Evolutionary conservation across 768 basidiomycete species (phyloP), one percentile per base, ranked within the genome.

Genomic region (Kwoniella dendrophila): DNA sequence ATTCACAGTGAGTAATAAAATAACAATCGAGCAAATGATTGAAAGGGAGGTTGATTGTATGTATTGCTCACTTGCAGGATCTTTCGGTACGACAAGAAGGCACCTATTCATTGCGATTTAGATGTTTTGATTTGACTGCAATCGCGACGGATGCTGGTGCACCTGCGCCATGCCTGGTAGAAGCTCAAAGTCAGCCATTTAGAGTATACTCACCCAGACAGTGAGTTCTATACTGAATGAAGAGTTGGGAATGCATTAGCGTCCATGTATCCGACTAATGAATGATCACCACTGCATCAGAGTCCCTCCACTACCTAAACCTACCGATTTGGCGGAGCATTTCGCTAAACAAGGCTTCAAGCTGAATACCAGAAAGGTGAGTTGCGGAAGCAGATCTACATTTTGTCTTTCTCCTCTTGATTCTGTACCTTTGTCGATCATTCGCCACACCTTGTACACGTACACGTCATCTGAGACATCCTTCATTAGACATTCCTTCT

Each of bases 261-360:
- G n/a, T n/a, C n/a, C n/a, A n/a, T n/a, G n/a, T n/a, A n/a, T n/a
- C n/a, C n/a, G n/a, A n/a, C n/a, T n/a, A n/a, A n/a, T 18, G 27
- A 45, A 7, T 11, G 14, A 24, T 26, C 47, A 12, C 11, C 16
- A 32, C 44, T 24, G 22, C 27, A n/a, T 38, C 48, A 76, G 74
- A 24, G 73, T 72, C 26, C 74, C 74, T n/a, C 72, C 72, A 5
- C 22, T 73, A 24, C 74, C 74, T 0, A 69, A 70, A 55, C 64
- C 68, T 7, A 73, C 72, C 12, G 66, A 62, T 26, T 38, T 76
- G 32, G 64, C 72, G 4, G 74, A 76, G 45, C 74, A 76, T 44
- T 76, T 76, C 53, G 62, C 56, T 24, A 55, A 59, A 20, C 68
- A 68, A 32, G 74, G 74, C 1, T 76, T 73, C 70, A 76, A 76